Base-by-base conservation (phyloP, 352 stramenopile genomes). In the Globisporangium parvum region DNA sequence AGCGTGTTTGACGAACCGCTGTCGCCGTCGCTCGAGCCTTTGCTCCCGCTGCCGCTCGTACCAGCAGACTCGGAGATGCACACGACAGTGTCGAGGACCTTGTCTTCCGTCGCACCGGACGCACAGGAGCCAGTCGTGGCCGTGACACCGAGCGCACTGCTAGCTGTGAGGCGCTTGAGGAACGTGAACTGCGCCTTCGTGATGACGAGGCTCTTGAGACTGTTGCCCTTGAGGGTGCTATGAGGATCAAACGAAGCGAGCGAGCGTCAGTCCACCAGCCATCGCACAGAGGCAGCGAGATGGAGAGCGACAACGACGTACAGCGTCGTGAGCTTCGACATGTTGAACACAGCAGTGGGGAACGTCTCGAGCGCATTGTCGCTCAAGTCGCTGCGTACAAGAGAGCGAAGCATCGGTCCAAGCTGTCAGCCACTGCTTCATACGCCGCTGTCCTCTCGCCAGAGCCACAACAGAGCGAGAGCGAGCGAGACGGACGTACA, bases 241-340 rank as follows among this genome's bases (percentile, higher is more conserved):
- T 9, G 51, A 53, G 12, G 11, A 3, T 2, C 10, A 41, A 9
- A 21, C 3, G 24, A 18, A 47, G 26, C 6, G 24, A 40, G 11
- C 31, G n/a, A n/a, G 28, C 28, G 28, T 33, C 28, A 33, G 28
- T 33, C n/a, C n/a, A n/a, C n/a, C n/a, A n/a, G n/a, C n/a, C n/a
- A n/a, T n/a, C 28, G 28, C 28, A 33, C 9, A 33, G 28, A 33
- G 28, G 9, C 3, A 10, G 37, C n/a, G 12, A 62, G 17, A 44
- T 18, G 24, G 47, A 47, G 5, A 51, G 21, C 2, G 17, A 14
- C 9, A 20, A n/a, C 6, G 26, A 75, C 76, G 53, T 58, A 87
- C 77, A 91, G 51, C n/a, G 70, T 63, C 8, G 69, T 80, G 58
- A 91, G 77, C 54, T 82, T 78, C 12, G 68, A 70, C 75, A 88